Conservation (phyloP, 2,329 filamentous ascomycete genomes). For the Sclerotinia borealis region DNA sequence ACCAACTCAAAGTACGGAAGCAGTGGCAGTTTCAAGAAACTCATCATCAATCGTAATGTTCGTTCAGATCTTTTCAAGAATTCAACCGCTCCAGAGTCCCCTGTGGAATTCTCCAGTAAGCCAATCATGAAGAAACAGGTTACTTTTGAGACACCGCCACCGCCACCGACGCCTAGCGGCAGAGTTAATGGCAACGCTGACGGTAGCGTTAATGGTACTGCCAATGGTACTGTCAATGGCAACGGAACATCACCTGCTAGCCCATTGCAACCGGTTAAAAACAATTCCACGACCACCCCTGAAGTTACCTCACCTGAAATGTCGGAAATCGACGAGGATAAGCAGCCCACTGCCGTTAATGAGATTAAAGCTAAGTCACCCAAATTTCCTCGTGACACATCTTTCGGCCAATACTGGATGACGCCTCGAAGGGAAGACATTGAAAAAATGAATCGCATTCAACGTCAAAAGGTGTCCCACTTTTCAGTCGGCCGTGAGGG, state of each 20-base stretch:
- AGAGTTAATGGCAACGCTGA: slow-evolving; percentile 22
- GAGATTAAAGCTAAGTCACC: slow-evolving; percentile 51
- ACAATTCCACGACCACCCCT: slow-evolving; percentile 47
- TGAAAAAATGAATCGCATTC: slow-evolving; percentile 69
- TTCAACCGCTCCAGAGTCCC: slow-evolving; percentile 37
- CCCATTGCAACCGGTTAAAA: slow-evolving; percentile 30
- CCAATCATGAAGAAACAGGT: slow-evolving; percentile 70
- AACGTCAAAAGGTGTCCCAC: slow-evolving; percentile 66
- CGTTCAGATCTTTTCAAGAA: slow-evolving; percentile 65
- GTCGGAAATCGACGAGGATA: slow-evolving; percentile 60
- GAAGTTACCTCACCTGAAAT: slow-evolving; percentile 54
- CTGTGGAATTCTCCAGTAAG: slow-evolving; percentile 41
- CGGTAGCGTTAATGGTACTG: neutral
- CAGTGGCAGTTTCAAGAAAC: slow-evolving; percentile 73
- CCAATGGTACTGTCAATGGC: slow-evolving; percentile 38
- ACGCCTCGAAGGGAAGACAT: slow-evolving; percentile 69
- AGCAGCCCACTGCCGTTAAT: slow-evolving; percentile 71
- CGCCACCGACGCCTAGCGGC: neutral
- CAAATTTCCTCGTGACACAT: slow-evolving; percentile 10
- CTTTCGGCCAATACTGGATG: slow-evolving; percentile 79
- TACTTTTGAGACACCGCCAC: slow-evolving; percentile 63
- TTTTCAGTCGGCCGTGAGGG: slow-evolving; percentile 79
- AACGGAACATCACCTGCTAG: slow-evolving; percentile 33
- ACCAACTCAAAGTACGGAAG: slow-evolving; percentile 58
- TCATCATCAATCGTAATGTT: slow-evolving; percentile 86